A percentile compares a stretch with the other conserved stretches of the same genome.
These are phyloP conservation scores for Galerina marginata DNA, from an alignment of 768 basidiomycete species.

Conservation along the genomic window DNA sequence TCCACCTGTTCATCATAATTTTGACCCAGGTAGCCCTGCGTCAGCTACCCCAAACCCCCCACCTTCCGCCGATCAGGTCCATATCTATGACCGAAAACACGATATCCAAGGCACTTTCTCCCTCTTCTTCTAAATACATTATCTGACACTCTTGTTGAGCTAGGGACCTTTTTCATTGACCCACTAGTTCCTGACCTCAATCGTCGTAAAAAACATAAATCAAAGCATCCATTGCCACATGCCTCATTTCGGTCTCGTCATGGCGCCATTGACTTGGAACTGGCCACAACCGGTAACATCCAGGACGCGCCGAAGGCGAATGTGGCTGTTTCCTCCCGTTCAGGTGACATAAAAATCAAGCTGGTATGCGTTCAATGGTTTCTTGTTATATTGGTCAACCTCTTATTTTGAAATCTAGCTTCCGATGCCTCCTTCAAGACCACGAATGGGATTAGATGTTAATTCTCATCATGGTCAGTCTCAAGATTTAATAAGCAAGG, in stretches of 20 bases:
- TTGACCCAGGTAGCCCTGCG: not conserved
- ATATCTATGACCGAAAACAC: constrained; percentile 34
- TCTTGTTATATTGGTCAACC: not conserved
- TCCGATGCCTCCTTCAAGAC: constrained; percentile 34
- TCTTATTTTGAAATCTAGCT: constrained; percentile 29
- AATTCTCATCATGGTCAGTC: constrained; percentile 37
- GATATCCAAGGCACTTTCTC: constrained; percentile 36
- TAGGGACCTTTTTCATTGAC: constrained; percentile 50
- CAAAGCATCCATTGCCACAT: constrained; percentile 36
- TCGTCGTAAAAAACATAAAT: constrained; percentile 27
- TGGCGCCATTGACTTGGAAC: constrained; percentile 42
- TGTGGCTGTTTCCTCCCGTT: constrained; percentile 40
- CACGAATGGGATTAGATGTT: constrained; percentile 44
- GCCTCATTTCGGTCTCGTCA: constrained; percentile 49
- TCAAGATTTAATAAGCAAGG: not conserved
- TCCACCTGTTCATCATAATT: not conserved
- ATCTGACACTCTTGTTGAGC: not conserved
- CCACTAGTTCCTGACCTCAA: constrained; percentile 38
- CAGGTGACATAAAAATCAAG: constrained; percentile 45
- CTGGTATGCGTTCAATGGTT: constrained; percentile 33
- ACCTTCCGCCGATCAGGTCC: constrained; percentile 37
- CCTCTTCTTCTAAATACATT: not conserved
- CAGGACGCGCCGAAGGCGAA: constrained; percentile 35
- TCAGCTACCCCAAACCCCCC: constrained; percentile 11
- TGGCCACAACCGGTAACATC: constrained; percentile 43